Evolutionary conservation across 2,329 filamentous ascomycete genomes (phyloP).

Genomic region (Trichoderma asperellum): DNA sequence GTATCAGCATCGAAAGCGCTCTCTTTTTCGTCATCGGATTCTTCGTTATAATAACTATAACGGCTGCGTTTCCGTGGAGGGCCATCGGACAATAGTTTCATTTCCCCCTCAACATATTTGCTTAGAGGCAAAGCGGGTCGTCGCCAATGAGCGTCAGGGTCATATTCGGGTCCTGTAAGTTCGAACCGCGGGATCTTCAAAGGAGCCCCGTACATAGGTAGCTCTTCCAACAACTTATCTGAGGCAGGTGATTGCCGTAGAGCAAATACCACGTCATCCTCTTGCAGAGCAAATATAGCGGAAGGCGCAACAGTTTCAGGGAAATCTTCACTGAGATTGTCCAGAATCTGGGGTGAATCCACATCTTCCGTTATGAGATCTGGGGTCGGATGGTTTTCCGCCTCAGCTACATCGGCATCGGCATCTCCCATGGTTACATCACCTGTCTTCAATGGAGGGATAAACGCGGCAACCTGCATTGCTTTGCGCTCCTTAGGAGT

Average conservation of each 20-base stretch:
- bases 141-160: constrained; percentile 74
- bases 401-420: constrained; percentile 38
- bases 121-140: constrained; percentile 80
- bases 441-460: constrained; percentile 45
- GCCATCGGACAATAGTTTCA: constrained; percentile 68
- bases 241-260: constrained; percentile 74
- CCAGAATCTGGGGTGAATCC: constrained; percentile 56
- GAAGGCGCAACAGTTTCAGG: constrained; percentile 67
- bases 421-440: constrained; percentile 44
- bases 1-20: constrained; percentile 61
- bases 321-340: constrained; percentile 46
- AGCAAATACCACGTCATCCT: constrained; percentile 80
- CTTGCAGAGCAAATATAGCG: constrained; percentile 79
- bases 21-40: constrained; percentile 63
- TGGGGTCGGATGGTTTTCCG: constrained; percentile 61
- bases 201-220: constrained; percentile 76
- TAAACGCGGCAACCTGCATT: constrained; percentile 68
- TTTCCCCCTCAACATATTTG: constrained; percentile 81
- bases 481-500: constrained; percentile 63
- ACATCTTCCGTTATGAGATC: constrained; percentile 69
- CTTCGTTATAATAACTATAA: constrained; percentile 79
- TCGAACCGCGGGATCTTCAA: constrained; percentile 63
- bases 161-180: constrained; percentile 58
- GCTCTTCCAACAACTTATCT: constrained; percentile 76
- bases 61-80: constrained; percentile 77